These are phyloP conservation scores for Pseudozyma tsukubaensis DNA, from an alignment of 1,284 basidiomycete species.

Conservation along the genomic window DNA sequence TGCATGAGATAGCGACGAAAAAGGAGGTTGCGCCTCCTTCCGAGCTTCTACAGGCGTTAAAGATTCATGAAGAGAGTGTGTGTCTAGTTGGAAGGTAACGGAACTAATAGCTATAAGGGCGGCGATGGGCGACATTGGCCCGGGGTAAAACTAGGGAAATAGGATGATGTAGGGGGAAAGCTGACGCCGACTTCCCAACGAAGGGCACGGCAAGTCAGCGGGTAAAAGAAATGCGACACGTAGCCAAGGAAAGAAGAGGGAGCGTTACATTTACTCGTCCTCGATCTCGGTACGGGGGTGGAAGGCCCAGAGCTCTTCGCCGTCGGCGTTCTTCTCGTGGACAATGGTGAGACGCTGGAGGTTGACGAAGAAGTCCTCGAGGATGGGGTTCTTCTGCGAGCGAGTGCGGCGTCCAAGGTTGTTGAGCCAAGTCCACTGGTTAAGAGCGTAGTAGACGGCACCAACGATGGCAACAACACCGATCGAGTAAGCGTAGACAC, in stretches of 20 bases:
- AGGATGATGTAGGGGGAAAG: not conserved
- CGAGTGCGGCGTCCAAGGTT: conserved; percentile 71
- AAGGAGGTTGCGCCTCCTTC: not conserved
- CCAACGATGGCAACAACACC: conserved; percentile 72
- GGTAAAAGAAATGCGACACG: conserved; percentile 2
- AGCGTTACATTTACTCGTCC: conserved; percentile 59
- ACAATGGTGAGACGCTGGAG: conserved; percentile 72
- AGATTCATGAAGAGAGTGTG: conserved; percentile 35
- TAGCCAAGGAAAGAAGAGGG: not conserved
- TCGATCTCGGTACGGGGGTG: conserved; percentile 66
- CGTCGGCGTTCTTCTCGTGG: conserved; percentile 70
- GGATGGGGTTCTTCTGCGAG: conserved; percentile 71
- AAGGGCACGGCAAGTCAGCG: conserved; percentile 5
- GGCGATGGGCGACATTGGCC: conserved; percentile 13
- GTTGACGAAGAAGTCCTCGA: conserved; percentile 73
- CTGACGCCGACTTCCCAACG: conserved; percentile 7
- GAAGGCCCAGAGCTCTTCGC: conserved; percentile 66
- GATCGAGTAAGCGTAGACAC: conserved; percentile 73
- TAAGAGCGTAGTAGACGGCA: conserved; percentile 71
- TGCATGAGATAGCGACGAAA: conserved; percentile 7
- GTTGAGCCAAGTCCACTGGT: conserved; percentile 71
- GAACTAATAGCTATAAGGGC: conserved; percentile 12
- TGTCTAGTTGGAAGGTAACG: conserved; percentile 42
- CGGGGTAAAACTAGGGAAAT: conserved; percentile 13
- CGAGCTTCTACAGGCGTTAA: conserved; percentile 14